These are phyloP conservation scores for Crucibulum laeve DNA, from an alignment of 768 basidiomycete genomes.

Conservation along the genomic window DNA sequence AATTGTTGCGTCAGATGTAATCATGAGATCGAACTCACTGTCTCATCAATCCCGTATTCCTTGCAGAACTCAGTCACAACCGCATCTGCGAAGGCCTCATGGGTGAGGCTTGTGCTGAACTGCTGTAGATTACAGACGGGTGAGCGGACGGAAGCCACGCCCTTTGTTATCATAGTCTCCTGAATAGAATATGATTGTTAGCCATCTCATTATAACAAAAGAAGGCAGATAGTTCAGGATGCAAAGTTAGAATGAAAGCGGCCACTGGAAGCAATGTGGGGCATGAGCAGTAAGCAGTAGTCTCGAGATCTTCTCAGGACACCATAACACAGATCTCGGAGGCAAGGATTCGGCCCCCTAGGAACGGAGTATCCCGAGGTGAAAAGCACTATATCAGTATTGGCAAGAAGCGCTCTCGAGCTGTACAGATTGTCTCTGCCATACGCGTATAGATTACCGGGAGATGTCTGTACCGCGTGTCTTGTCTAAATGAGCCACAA, in stretches of 20 bases:
- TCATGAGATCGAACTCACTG: constrained; percentile 16
- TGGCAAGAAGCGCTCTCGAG: no score
- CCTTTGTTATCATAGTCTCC: constrained; percentile 79
- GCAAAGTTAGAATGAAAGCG: constrained; percentile 1
- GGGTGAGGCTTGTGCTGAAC: constrained; percentile 46
- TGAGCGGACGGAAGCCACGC: constrained; percentile 88
- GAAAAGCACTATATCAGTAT: no score
- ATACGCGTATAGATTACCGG: no score
- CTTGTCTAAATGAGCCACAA: no score
- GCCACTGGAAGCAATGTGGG: no score
- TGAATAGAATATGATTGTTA: constrained; percentile 26
- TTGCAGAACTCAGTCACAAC: constrained; percentile 64
- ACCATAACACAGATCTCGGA: no score
- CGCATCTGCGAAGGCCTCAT: constrained; percentile 67
- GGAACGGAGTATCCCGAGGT: no score
- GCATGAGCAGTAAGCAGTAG: no score
- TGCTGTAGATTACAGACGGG: constrained; percentile 82
- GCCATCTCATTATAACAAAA: background rate
- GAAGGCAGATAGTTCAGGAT: constrained; percentile 2
- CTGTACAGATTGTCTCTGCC: no score
- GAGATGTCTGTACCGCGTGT: no score
- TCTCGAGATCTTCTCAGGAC: no score
- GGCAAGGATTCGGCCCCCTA: no score
- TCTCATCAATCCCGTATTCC: constrained; percentile 40
- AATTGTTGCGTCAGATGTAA: constrained; percentile 1